Evolutionary conservation across 164 flowering plant species (phyloP).

Genomic region (Platanus orientalis): DNA sequence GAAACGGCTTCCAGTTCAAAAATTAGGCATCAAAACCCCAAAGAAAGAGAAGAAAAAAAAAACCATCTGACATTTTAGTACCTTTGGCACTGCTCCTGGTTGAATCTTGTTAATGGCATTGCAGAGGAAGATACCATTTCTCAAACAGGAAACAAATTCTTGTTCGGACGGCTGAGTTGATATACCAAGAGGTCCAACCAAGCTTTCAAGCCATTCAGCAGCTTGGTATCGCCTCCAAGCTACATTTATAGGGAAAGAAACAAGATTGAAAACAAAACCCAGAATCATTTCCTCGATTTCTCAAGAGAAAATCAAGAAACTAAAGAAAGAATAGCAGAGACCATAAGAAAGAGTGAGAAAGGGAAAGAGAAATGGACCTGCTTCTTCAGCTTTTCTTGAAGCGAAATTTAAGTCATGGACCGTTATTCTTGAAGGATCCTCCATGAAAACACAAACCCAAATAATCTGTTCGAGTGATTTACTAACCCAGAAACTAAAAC

Average conservation of each 20-base stretch:
- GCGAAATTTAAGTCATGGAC: conserved; percentile 55
- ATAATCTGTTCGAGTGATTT: too few relatives aligned
- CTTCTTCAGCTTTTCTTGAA: conserved; percentile 89
- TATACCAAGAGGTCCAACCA: conserved; percentile 72
- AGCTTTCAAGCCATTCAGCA: conserved; percentile 61
- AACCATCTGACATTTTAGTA: conserved; percentile 12
- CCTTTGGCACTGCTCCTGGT: conserved; percentile 87
- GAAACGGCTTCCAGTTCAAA: conserved; percentile 1
- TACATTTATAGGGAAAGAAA: conserved; percentile 14
- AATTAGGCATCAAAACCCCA: neutral
- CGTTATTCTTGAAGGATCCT: conserved; percentile 27
- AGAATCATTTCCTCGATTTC: conserved; percentile 3
- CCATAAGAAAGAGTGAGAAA: neutral
- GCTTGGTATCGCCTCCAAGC: conserved; percentile 77
- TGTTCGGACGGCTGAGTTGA: conserved; percentile 62
- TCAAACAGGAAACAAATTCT: conserved; percentile 78
- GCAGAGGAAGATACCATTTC: conserved; percentile 81
- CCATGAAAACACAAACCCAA: conserved; percentile 36
- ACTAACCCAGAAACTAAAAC: too few relatives aligned
- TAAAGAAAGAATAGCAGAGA: neutral
- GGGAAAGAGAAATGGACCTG: conserved; percentile 37
- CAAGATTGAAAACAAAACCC: neutral
- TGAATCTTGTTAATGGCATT: conserved; percentile 80
- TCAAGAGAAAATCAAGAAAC: neutral
- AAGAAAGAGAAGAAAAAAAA: neutral